A percentile compares a stretch with the other conserved stretches of the same genome.
Conservation (phyloP, 495 filamentous ascomycete species). For the Aspergillus olivimuriae region DNA sequence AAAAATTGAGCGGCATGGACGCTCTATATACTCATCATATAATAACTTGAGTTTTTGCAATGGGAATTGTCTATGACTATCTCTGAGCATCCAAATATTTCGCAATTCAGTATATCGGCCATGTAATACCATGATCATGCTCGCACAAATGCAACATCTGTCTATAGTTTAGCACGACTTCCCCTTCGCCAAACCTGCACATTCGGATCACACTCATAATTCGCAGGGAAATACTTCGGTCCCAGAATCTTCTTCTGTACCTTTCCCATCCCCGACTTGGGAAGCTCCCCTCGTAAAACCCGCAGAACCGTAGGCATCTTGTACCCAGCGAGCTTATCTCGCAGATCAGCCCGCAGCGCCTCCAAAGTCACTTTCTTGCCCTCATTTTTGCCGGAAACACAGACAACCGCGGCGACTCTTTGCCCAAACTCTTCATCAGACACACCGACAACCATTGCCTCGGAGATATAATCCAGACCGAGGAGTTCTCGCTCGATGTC, state of each 20-base stretch:
- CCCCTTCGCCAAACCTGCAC: constrained; percentile 9
- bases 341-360: constrained; percentile 31
- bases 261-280: constrained; percentile 40
- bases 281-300: constrained; percentile 35
- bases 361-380: constrained; percentile 15
- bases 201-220: constrained; percentile 24
- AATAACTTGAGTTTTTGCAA: no score
- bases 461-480: constrained; percentile 23
- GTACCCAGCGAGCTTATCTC: constrained; percentile 31
- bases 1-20: not conserved
- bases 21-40: no score
- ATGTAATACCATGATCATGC: no score
- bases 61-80: no score
- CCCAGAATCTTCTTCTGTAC: constrained; percentile 44
- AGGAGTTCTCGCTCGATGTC: constrained; percentile 38
- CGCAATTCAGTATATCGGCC: no score
- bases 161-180: no score
- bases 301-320: constrained; percentile 42
- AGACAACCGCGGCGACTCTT: constrained; percentile 41
- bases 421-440: constrained; percentile 38
- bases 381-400: not conserved
- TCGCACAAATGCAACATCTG: no score
- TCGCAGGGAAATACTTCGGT: constrained; percentile 35
- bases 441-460: constrained; percentile 34
- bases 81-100: no score